Base-by-base conservation (phyloP, 2,329 filamentous ascomycete species). In the Botrytis medusae region DNA sequence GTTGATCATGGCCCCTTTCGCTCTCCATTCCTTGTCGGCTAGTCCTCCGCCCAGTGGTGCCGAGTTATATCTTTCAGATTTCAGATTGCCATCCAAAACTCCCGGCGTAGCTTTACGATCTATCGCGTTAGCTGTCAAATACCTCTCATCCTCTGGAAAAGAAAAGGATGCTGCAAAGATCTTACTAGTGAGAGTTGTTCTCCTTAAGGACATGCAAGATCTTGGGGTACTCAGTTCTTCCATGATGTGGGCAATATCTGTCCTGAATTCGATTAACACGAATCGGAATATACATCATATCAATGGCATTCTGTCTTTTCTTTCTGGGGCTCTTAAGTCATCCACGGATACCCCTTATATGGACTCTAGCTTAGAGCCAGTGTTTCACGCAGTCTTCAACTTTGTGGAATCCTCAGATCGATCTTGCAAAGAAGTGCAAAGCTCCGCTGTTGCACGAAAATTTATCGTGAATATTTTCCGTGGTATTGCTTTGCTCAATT, bases 121-220 rank as follows among this genome's bases (percentile, higher is more conserved):
- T 16, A 84, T 97, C 8, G 88, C 89, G 0, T 82, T 97, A 40
- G 93, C 91, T 10, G 84, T 94, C 71, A 86, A 88, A 73, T 93
- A 94, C 79, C 87, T 98, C 25, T 85, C 88, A 9, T 89, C 88
- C 0, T 87, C 95, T 0, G 94, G 95, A 0, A 98, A 97, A 78
- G 95, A 98, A 80, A 89, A 93, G 73, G 93, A 96, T 82, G 94
- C 94, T 16, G 95, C 96, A n/a, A 94, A 92, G 74, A 86, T 89
- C 3, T 85, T 98, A 37, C 85, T 99, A 12, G 93, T 97, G 29
- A 89, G 94, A 63, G 85, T 98, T 63, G 89, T 91, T n/a, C 90
- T 95, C 81, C 89, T 96, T 25, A 90, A 89, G 64, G 96, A 99
- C 81, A 97, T 98, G 93, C 93, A 95, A 82, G 85, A 88, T 69